A percentile compares a stretch with the other conserved stretches of the same genome.
These are phyloP conservation scores for Paulownia fortunei DNA, from an alignment of 257 asterid species.

Conservation along the genomic window DNA sequence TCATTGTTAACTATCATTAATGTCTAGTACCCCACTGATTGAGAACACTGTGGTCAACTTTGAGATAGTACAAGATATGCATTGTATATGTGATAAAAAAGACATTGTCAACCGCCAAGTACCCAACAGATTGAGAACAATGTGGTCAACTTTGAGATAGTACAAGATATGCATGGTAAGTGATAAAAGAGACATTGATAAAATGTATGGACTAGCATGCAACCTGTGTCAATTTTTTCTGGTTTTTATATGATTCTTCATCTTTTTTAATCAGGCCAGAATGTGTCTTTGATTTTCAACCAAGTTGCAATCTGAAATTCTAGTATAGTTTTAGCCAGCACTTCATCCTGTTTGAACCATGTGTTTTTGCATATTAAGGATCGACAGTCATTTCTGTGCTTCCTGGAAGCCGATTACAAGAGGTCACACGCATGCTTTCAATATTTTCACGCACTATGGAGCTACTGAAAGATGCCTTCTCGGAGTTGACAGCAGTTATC, in stretches of 20 bases:
- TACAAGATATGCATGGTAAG: neutral
- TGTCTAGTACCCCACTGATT: neutral
- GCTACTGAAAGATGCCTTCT: conserved; percentile 50
- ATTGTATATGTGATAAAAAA: too few relatives aligned
- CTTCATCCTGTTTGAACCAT: conserved; percentile 26
- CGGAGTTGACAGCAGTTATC: conserved; percentile 61
- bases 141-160: too few relatives aligned
- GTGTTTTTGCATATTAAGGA: conserved; percentile 52
- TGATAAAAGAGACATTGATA: neutral
- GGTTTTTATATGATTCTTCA: conserved; percentile 17
- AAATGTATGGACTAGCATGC: neutral
- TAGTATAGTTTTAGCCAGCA: conserved; percentile 1
- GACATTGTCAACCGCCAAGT: too few relatives aligned
- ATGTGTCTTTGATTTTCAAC: conserved; percentile 3
- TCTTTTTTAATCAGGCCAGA: neutral
- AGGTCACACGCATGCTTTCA: conserved; percentile 86
- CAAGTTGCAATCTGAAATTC: neutral
- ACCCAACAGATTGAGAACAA: neutral
- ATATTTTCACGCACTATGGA: conserved; percentile 67
- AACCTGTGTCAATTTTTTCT: conserved; percentile 5
- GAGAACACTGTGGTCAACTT: neutral
- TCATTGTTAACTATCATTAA: neutral
- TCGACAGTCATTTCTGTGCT: conserved; percentile 77
- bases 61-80: too few relatives aligned
- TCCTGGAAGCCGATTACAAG: conserved; percentile 98